Conservation (phyloP, 805 yeast species). For the Candida berthetii region DNA sequence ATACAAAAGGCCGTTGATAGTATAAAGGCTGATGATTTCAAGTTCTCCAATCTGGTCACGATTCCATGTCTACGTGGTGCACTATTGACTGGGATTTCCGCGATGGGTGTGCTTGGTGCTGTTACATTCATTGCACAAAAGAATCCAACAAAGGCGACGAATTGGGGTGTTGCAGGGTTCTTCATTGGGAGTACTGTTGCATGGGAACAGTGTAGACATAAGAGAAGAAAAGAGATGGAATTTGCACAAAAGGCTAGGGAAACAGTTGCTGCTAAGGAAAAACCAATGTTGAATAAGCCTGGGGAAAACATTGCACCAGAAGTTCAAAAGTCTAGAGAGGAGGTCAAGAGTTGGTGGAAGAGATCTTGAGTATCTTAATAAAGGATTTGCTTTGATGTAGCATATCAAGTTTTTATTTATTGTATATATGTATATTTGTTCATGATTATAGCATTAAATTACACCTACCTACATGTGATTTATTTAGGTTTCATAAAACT, state of each 20-base stretch:
- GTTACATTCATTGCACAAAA: constrained; percentile 65
- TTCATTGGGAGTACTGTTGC: constrained; percentile 75
- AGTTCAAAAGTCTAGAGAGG: constrained; percentile 17
- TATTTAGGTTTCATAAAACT: neutral
- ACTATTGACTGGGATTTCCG: constrained; percentile 66
- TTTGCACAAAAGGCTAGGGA: constrained; percentile 67
- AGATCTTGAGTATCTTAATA: no score
- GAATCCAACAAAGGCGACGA: constrained; percentile 52
- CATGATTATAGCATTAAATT: neutral
- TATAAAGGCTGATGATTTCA: constrained; percentile 45
- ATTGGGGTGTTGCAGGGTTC: constrained; percentile 83
- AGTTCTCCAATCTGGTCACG: constrained; percentile 38
- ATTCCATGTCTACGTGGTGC: constrained; percentile 83
- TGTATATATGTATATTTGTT: neutral
- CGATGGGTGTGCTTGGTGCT: constrained; percentile 64
- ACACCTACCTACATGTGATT: neutral
- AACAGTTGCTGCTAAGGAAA: constrained; percentile 28
- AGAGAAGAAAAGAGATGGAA: constrained; percentile 58
- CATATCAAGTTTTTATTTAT: no score
- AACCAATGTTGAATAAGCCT: constrained; percentile 26
- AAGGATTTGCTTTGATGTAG: no score
- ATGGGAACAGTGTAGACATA: constrained; percentile 88
- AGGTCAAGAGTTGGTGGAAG: constrained; percentile 23
- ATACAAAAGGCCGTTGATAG: constrained; percentile 33
- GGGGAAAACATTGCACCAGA: constrained; percentile 16